Evolutionary conservation across 352 stramenopile species (phyloP).

Genomic region (Globisporangium emineosum): DNA sequence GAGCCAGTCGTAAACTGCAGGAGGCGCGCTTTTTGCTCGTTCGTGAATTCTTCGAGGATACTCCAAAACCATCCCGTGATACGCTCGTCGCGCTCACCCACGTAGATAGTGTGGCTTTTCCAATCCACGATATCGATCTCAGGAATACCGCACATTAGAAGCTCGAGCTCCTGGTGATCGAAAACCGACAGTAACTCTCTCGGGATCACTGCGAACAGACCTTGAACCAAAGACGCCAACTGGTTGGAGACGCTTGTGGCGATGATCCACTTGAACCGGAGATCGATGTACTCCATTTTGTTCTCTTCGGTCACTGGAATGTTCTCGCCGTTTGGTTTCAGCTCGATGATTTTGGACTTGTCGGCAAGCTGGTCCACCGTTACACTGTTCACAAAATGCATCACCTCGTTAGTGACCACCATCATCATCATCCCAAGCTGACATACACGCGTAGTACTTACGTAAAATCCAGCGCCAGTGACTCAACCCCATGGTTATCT

Average conservation of each 20-base stretch:
- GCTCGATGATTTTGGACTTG: slow-evolving; percentile 89
- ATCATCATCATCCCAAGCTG: background rate
- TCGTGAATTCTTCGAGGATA: slow-evolving; percentile 90
- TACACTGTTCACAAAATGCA: slow-evolving; percentile 34
- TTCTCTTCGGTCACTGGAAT: slow-evolving; percentile 96
- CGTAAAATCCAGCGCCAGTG: slow-evolving; percentile 79
- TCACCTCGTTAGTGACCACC: background rate
- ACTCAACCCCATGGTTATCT: slow-evolving; percentile 78
- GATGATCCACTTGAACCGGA: slow-evolving; percentile 87
- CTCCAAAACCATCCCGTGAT: slow-evolving; percentile 98
- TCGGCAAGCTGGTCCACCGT: slow-evolving; percentile 70
- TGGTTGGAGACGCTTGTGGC: slow-evolving; percentile 78
- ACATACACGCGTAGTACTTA: slow-evolving; percentile 29
- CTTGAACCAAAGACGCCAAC: slow-evolving; percentile 93
- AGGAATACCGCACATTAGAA: slow-evolving; percentile 97
- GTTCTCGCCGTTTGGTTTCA: slow-evolving; percentile 93
- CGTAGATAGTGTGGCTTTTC: slow-evolving; percentile 97
- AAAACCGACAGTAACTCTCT: slow-evolving; percentile 94
- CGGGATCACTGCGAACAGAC: slow-evolving; percentile 97
- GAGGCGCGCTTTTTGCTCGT: slow-evolving; percentile 95
- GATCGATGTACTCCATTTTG: slow-evolving; percentile 96
- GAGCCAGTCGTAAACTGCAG: slow-evolving; percentile 98
- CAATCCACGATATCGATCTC: slow-evolving; percentile 97
- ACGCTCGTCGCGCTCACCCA: slow-evolving; percentile 78
- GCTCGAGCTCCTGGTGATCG: slow-evolving; percentile 95